Evolutionary conservation across 1,284 basidiomycete species (phyloP).

Genomic region (Naganishia albida): DNA sequence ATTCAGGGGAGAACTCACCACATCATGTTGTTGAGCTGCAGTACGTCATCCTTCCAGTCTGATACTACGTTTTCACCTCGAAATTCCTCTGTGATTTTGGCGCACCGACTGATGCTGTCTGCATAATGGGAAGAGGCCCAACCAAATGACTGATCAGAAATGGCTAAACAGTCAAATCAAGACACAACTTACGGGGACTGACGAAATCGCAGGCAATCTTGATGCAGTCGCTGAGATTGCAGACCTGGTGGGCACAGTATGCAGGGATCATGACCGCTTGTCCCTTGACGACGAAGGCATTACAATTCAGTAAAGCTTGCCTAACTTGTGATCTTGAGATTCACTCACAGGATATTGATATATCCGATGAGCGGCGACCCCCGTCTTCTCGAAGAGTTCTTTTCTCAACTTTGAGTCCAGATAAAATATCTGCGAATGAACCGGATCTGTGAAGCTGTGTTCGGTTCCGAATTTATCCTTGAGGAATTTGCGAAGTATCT

Average conservation of each 20-base stretch:
- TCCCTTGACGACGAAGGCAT: conserved; percentile 54
- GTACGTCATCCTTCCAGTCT: conserved; percentile 91
- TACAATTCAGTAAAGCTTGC: neutral
- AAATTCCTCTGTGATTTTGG: conserved; percentile 82
- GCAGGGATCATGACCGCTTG: conserved; percentile 95
- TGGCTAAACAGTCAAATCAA: neutral
- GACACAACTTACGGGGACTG: conserved; percentile 60
- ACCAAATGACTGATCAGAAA: conserved; percentile 7
- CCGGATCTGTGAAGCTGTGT: conserved; percentile 69
- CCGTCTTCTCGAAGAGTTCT: conserved; percentile 67
- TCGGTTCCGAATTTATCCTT: conserved; percentile 54
- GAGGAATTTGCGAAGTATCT: conserved; percentile 73
- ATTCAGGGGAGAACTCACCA: conserved; percentile 66
- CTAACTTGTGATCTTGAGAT: neutral
- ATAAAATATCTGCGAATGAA: conserved; percentile 87
- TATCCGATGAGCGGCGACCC: conserved; percentile 76
- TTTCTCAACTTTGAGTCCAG: conserved; percentile 69
- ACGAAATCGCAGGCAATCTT: conserved; percentile 97
- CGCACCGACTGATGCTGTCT: conserved; percentile 84
- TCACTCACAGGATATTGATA: conserved; percentile 70
- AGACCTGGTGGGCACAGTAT: conserved; percentile 89
- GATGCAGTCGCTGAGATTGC: conserved; percentile 78
- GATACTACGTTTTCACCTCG: conserved; percentile 78
- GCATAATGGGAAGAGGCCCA: neutral
- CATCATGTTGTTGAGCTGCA: conserved; percentile 87